Evolutionary conservation across 108 stramenopile species (phyloP).

Genomic region (Licmophora abbreviata): DNA sequence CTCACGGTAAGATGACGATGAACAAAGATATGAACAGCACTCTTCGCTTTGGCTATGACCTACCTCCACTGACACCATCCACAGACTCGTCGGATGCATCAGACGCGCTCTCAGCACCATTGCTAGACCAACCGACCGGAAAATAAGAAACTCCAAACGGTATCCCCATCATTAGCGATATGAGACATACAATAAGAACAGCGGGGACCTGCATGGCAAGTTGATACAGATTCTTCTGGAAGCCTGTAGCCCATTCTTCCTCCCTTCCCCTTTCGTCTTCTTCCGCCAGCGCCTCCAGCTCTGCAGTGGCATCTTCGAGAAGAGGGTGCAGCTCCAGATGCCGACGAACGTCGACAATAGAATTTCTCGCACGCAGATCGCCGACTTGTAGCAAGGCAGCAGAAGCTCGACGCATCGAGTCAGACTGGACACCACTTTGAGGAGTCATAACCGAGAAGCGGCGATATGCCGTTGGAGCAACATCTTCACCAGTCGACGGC

Average conservation of each 20-base stretch:
- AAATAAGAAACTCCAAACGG: slow-evolving; percentile 73
- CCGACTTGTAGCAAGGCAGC: not conserved
- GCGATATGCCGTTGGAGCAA: too few relatives aligned
- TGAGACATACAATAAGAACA: slow-evolving; percentile 31
- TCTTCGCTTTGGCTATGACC: too few relatives aligned
- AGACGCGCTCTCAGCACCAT: slow-evolving; percentile 5
- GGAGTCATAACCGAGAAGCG: not conserved
- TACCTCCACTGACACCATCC: not conserved
- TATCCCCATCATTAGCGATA: slow-evolving; percentile 66
- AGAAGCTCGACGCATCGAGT: slow-evolving; percentile 3
- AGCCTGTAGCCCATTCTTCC: not conserved
- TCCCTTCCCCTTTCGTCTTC: not conserved
- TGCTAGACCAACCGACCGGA: slow-evolving; percentile 54
- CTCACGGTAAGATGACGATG: too few relatives aligned
- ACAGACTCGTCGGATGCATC: slow-evolving; percentile 1
- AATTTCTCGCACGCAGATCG: not conserved
- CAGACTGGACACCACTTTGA: not conserved
- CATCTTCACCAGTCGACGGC: too few relatives aligned
- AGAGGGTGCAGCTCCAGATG: not conserved
- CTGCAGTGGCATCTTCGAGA: not conserved
- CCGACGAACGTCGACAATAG: slow-evolving; percentile 1
- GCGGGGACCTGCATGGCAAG: slow-evolving; percentile 34
- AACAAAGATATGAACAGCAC: too few relatives aligned
- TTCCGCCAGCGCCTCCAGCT: not conserved
- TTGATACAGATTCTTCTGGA: not conserved